Base-by-base conservation (phyloP, 1,139 yeast species). In the Yamadazyma membranifaciens region DNA sequence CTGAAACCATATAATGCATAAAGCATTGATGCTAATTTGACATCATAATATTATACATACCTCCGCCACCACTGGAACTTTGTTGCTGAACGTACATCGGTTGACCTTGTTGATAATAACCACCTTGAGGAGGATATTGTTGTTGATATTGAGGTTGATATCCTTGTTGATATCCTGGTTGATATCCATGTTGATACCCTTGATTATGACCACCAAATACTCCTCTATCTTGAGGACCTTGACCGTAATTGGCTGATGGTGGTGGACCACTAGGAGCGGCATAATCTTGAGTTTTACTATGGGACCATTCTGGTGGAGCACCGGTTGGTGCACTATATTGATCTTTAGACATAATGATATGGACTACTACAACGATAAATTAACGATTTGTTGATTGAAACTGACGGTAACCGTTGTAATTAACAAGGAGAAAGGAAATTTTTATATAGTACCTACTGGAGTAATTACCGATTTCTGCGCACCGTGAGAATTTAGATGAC, bases 1-100 rank as follows among this genome's bases (percentile, higher is more conserved):
- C 24, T 20, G 7, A 20, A 20, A 20, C 24, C 24, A 20, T 7
- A 20, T 20, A 7, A 5, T 6, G 7, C 24, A 20, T 20, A 7
- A 20, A 20, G 24, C n/a, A n/a, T n/a, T n/a, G n/a, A 20, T 20
- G 24, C 24, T 20, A 20, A 20, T 20, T 20, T 20, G 24, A 20
- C 5, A 5, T 20, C 24, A 7, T 20, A 6, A 20, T 20, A 20
- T 20, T 6, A 6, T 13, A 27, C 13, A n/a, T 12, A 27, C 28
- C 32, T 7, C 33, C 32, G 13, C 42, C 38, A 4, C 40, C 37
- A 12, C 37, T 22, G 11, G 63, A 65, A 22, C 49, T 39, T 42
- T 63, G 76, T 51, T 79, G 84, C 43, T 65, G 73, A 10, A 81
- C 87, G 48, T 81, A 81, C 55, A 80, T 73, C 0, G 86, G 87